Base-by-base conservation (phyloP, 2,329 filamentous ascomycete species). In the Chaetomiaceae sp. region DNA sequence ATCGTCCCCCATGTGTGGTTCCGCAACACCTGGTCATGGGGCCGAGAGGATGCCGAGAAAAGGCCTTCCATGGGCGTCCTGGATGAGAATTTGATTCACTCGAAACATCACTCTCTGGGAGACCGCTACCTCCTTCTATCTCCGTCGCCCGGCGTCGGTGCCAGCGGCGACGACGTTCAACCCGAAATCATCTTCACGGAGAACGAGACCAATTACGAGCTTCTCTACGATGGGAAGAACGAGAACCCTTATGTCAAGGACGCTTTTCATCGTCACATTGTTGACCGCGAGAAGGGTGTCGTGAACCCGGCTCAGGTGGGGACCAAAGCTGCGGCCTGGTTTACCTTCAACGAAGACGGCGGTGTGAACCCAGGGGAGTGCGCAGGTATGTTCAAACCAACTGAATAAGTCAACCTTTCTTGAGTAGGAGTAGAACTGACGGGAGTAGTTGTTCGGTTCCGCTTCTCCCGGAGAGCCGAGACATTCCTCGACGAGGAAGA, bases 1-100 rank as follows among this genome's bases (percentile, higher is more conserved):
- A 95, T 97, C 60, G 73, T 96, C 35, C 91, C 91, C 8, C 93
- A 97, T 50, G 81, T 95, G 42, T 96, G 90, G 88, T 97, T 96
- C 72, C 82, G 91, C 54, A 97, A 97, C 65, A 96, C 90, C 3
- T 97, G 93, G 93, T 80, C 86, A 32, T 97, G 91, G 91, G 91
- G 90, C 18, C 79, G 85, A 53, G 87, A 95, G 60, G 65, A 80
- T 10, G 71, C 75, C 24, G 79, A 85, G 41, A 82, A 83, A 64
- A 95, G 94, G 68, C 93, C 91, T 0, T 80, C 74, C n/a, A 85
- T 96, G 51, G 72, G 75, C 42, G 75, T 81, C 53, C 69, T 81
- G 20, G 77, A 74, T 19, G 79, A 85, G 22, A 81, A 83, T 38
- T 75, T 83, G 45, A 83, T 81, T 45, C 82, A 86, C 60, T 86